Conservation (phyloP, 768 basidiomycete genomes). For the Trametes meyenii region DNA sequence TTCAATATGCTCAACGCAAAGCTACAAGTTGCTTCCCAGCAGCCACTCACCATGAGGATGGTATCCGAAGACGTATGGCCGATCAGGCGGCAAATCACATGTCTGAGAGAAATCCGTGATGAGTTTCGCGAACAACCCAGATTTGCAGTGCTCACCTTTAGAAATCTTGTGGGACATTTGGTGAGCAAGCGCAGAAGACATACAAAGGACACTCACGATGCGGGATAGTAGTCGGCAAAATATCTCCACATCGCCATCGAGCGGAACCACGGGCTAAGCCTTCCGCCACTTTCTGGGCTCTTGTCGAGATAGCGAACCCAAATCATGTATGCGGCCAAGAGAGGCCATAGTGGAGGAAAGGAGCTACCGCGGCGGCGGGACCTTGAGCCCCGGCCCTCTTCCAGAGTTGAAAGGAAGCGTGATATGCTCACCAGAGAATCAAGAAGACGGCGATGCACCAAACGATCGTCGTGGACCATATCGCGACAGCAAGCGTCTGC, state of each 20-base stretch:
- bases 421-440: constrained; percentile 69
- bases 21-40: background rate
- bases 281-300: constrained; percentile 72
- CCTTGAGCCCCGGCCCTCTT: background rate
- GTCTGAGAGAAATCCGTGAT: constrained; percentile 52
- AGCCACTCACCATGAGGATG: constrained; percentile 85
- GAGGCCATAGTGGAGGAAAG: constrained; percentile 86
- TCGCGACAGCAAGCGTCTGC: constrained; percentile 87
- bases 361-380: constrained; percentile 54
- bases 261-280: constrained; percentile 77
- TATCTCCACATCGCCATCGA: constrained; percentile 76
- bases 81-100: constrained; percentile 85
- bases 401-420: background rate
- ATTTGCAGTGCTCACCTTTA: constrained; percentile 42
- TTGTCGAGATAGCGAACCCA: constrained; percentile 81
- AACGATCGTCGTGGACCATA: constrained; percentile 85
- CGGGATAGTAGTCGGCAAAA: constrained; percentile 91
- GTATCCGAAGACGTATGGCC: constrained; percentile 96
- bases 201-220: constrained; percentile 62
- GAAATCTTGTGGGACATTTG: constrained; percentile 30
- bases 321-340: constrained; percentile 72
- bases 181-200: background rate
- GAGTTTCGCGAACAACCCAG: background rate
- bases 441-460: constrained; percentile 70
- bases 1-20: background rate